Evolutionary conservation across 2,329 filamentous ascomycete species (phyloP).

Genomic region (Fusarium aywerte): DNA sequence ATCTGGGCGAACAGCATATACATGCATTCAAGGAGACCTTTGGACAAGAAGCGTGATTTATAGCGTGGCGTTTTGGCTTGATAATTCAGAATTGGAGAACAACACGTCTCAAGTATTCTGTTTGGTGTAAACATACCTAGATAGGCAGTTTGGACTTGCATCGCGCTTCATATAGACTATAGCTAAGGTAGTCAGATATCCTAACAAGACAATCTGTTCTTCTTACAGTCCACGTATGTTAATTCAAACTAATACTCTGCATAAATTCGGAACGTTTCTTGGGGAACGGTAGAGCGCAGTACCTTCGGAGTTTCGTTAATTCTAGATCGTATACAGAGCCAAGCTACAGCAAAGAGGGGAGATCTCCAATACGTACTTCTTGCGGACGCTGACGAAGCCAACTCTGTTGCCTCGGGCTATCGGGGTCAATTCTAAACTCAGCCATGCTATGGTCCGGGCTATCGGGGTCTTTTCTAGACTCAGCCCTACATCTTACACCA

Average conservation of each 20-base stretch:
- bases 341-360: background rate
- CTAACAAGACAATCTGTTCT: background rate
- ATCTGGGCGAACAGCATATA: background rate
- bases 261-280: background rate
- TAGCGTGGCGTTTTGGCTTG: background rate
- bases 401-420: background rate
- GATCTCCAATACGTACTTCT: background rate
- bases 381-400: too few species aligned
- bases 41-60: background rate
- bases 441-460: background rate
- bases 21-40: background rate
- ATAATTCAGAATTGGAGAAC: background rate
- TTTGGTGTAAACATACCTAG: too few species aligned
- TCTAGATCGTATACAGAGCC: background rate
- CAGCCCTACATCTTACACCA: slow-evolving; percentile 18
- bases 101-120: background rate
- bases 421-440: slow-evolving; percentile 24
- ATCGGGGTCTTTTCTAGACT: slow-evolving; percentile 25
- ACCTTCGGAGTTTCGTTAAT: background rate
- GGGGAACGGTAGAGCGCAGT: background rate
- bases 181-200: background rate
- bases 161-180: background rate
- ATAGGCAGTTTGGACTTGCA: too few species aligned
- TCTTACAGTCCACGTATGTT: background rate
- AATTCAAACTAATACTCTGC: background rate